Percentiles rank a stretch among this genome's conserved stretches.
Conservation (phyloP, 768 basidiomycete species). For the Psilocybe tampanensis region DNA sequence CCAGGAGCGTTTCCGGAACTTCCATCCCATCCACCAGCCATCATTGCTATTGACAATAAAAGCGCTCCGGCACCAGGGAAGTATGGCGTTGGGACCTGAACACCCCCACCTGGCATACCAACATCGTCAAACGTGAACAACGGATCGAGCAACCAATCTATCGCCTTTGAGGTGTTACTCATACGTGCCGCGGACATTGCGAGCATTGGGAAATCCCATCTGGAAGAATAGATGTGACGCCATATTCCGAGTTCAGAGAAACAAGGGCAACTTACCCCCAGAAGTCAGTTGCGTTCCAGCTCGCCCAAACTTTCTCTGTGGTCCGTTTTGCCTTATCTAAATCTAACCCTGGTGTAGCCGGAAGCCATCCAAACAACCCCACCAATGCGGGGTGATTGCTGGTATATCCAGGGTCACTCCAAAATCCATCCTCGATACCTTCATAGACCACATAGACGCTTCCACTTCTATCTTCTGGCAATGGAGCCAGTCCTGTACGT, state of each 20-base stretch:
- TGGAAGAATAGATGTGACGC: constrained; percentile 15
- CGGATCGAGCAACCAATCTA: constrained; percentile 58
- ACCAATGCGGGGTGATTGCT: constrained; percentile 62
- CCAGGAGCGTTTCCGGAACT: constrained; percentile 25
- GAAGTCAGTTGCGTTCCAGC: constrained; percentile 44
- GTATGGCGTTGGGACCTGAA: constrained; percentile 58
- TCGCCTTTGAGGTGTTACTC: constrained; percentile 47
- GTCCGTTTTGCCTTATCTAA: constrained; percentile 48
- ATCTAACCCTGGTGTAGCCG: constrained; percentile 49
- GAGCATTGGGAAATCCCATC: constrained; percentile 67
- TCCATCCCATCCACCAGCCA: constrained; percentile 61
- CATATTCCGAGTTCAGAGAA: too few species aligned
- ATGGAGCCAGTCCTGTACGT: constrained; percentile 45
- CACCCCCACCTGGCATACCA: constrained; percentile 61
- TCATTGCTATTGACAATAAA: constrained; percentile 56
- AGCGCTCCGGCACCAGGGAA: constrained; percentile 58
- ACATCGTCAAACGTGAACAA: constrained; percentile 60
- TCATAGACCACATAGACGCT: constrained; percentile 59
- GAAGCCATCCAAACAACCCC: constrained; percentile 61
- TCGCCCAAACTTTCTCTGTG: constrained; percentile 52
- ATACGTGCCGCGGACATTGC: constrained; percentile 64
- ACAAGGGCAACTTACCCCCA: constrained; percentile 10
- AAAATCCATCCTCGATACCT: constrained; percentile 52
- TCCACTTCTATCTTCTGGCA: constrained; percentile 44
- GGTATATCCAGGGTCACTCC: constrained; percentile 51